Percentiles rank a stretch among this genome's conserved stretches.
Evolutionary conservation across 1,284 basidiomycete species (phyloP).

Genomic region (Moniliella sp.): DNA sequence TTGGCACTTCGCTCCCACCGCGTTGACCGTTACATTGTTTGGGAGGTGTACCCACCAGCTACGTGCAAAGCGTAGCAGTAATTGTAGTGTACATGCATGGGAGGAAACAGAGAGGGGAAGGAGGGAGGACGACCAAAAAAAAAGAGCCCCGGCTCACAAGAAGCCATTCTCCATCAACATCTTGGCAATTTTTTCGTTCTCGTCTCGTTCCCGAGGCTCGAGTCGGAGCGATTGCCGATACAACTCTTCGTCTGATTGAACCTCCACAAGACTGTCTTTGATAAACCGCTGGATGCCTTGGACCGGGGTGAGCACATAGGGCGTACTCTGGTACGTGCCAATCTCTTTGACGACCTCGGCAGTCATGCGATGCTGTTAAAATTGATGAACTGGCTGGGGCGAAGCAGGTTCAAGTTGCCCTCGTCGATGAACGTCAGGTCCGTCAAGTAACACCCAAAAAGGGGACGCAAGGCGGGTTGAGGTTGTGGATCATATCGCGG

Average conservation of each 20-base stretch:
- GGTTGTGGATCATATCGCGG: conserved; percentile 57
- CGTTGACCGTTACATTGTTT: background rate
- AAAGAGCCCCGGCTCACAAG: conserved; percentile 38
- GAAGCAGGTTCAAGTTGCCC: conserved; percentile 69
- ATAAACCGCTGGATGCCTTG: conserved; percentile 53
- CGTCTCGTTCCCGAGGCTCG: conserved; percentile 78
- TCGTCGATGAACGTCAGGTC: conserved; percentile 93
- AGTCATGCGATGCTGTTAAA: conserved; percentile 75
- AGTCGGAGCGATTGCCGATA: conserved; percentile 64
- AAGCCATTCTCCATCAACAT: conserved; percentile 71
- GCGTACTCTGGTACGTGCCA: conserved; percentile 73
- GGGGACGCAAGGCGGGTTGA: conserved; percentile 83
- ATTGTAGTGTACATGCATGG: no score
- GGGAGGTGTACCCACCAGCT: background rate
- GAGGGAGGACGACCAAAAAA: no score
- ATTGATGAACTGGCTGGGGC: conserved; percentile 59
- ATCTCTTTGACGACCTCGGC: conserved; percentile 90
- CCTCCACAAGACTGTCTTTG: conserved; percentile 46
- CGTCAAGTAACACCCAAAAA: conserved; percentile 95
- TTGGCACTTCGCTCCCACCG: no score
- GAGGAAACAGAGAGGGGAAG: no score
- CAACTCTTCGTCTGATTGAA: conserved; percentile 23
- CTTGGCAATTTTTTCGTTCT: conserved; percentile 56
- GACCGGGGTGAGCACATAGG: conserved; percentile 45
- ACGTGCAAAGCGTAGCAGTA: background rate